Evolutionary conservation across 257 asterid genomes (phyloP).

Genomic region (Plantago elongata): DNA sequence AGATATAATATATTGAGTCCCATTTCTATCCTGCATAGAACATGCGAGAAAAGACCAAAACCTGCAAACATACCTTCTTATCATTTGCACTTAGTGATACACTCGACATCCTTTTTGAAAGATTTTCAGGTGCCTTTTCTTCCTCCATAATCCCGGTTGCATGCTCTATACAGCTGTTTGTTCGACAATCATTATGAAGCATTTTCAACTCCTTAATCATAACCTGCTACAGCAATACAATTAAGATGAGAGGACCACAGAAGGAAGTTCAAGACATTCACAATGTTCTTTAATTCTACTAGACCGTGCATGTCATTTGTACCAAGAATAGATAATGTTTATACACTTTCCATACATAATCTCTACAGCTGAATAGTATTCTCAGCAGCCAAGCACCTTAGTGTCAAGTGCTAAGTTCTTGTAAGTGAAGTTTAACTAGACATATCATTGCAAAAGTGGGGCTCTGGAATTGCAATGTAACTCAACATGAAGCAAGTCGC

Average conservation of each 20-base stretch:
- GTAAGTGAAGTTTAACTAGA: too few species aligned
- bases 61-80: slow-evolving; percentile 47
- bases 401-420: not conserved
- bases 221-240: slow-evolving; percentile 35
- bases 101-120: slow-evolving; percentile 60
- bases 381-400: slow-evolving; percentile 11
- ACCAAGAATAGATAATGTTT: slow-evolving; percentile 4
- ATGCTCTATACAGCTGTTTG: slow-evolving; percentile 83
- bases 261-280: slow-evolving; percentile 7
- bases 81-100: slow-evolving; percentile 65
- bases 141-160: slow-evolving; percentile 87
- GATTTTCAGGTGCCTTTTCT: slow-evolving; percentile 82
- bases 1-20: not conserved
- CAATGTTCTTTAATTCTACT: slow-evolving; percentile 7
- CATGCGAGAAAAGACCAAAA: slow-evolving; percentile 8
- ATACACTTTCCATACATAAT: not conserved
- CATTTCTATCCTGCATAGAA: slow-evolving; percentile 4
- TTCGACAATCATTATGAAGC: slow-evolving; percentile 59
- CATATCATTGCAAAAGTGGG: not conserved
- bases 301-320: not conserved
- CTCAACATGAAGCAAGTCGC: not conserved
- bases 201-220: slow-evolving; percentile 58
- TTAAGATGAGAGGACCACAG: slow-evolving; percentile 4
- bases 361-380: slow-evolving; percentile 2
- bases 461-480: slow-evolving; percentile 1